These are phyloP conservation scores for Alternaria alternata DNA, from an alignment of 2,329 filamentous ascomycete genomes.

Conservation along the genomic window DNA sequence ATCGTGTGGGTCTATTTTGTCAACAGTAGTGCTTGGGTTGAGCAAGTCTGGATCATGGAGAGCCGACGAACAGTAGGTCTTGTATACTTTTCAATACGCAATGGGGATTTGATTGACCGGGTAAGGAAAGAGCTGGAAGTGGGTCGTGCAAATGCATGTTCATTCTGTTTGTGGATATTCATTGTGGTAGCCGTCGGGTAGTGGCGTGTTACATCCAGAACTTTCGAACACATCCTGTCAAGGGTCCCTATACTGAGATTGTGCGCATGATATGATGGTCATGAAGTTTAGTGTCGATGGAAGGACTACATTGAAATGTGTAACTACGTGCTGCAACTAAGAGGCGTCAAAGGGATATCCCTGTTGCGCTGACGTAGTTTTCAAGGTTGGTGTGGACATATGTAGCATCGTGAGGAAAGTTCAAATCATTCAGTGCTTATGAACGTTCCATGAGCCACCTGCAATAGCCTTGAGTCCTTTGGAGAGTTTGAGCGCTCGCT, in stretches of 20 bases:
- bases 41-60: background rate
- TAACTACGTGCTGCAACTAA: background rate
- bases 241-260: background rate
- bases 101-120: background rate
- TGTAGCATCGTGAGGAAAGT: background rate
- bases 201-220: background rate
- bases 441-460: background rate
- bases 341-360: background rate
- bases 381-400: too few relatives aligned
- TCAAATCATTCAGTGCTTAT: background rate
- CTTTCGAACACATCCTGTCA: background rate
- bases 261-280: background rate
- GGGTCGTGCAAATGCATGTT: slow-evolving; percentile 1
- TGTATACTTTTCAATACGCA: background rate
- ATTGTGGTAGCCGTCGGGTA: slow-evolving; percentile 5
- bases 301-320: background rate
- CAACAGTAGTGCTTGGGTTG: background rate
- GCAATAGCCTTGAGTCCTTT: background rate
- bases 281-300: background rate
- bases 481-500: background rate
- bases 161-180: background rate
- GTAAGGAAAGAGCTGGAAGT: background rate
- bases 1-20: background rate
- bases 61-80: too few relatives aligned
- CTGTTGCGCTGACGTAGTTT: background rate